These are phyloP conservation scores for Ammopiptanthus mongolicus DNA, from an alignment of 306 rosid genomes.

Conservation along the genomic window DNA sequence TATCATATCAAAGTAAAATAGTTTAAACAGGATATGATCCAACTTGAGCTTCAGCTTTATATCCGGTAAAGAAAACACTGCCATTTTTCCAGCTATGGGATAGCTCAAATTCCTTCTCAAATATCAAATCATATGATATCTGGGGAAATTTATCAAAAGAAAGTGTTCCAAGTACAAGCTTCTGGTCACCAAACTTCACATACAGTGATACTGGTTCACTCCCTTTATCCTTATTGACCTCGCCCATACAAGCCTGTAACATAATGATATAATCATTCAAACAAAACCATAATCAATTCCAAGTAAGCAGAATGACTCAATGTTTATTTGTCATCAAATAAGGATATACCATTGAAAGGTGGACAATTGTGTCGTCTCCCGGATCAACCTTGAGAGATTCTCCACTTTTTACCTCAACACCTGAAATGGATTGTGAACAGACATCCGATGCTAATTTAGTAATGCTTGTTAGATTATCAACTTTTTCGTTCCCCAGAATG, in stretches of 20 bases:
- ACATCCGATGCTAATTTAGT: neutral
- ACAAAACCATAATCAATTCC: neutral
- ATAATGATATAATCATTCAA: neutral
- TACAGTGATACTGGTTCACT: conserved; percentile 43
- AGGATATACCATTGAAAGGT: conserved; percentile 46
- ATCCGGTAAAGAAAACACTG: conserved; percentile 60
- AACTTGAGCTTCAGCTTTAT: neutral
- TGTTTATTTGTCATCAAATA: neutral
- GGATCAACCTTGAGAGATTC: conserved; percentile 41
- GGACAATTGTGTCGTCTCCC: conserved; percentile 23
- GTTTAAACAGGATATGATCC: conserved; percentile 47
- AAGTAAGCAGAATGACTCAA: neutral
- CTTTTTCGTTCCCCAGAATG: neutral
- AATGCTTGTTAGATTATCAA: neutral
- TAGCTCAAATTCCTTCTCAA: conserved; percentile 57
- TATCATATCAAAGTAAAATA: conserved; percentile 2
- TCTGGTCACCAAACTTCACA: conserved; percentile 45
- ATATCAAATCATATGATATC: conserved; percentile 52
- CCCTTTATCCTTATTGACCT: conserved; percentile 47
- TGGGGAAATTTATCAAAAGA: conserved; percentile 55
- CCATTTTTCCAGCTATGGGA: conserved; percentile 69
- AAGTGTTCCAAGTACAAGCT: conserved; percentile 55
- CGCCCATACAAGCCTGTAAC: conserved; percentile 60
- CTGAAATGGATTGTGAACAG: conserved; percentile 25
- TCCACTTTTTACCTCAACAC: conserved; percentile 48